Conservation (phyloP, 2,329 filamentous ascomycete genomes). For the Colletotrichum tamarilloi region DNA sequence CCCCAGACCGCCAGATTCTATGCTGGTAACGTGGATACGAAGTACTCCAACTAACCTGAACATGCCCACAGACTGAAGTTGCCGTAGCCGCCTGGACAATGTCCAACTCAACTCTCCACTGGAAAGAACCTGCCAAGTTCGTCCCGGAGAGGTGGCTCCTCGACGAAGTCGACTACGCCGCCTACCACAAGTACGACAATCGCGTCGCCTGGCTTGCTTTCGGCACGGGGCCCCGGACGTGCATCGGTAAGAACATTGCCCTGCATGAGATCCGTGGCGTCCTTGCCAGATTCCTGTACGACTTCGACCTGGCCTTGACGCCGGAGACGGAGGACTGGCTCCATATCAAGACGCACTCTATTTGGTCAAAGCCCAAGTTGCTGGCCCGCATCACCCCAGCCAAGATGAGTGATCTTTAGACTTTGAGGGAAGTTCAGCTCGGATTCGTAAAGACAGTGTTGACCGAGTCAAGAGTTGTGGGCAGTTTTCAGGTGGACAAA, state of each 20-base stretch:
- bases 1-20: too few species aligned
- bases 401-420: neutral
- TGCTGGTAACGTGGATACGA: too few species aligned
- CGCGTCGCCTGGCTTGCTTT: neutral
- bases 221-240: neutral
- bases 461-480: too few species aligned
- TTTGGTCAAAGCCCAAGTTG: neutral
- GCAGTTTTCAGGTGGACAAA: too few species aligned
- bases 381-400: neutral
- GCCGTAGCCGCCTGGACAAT: neutral
- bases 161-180: neutral
- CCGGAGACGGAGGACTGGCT: neutral
- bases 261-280: neutral
- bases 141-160: neutral
- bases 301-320: neutral
- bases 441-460: too few species aligned
- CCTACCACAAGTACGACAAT: neutral
- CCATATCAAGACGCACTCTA: neutral
- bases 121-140: neutral
- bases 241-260: neutral
- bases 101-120: neutral
- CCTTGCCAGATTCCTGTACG: neutral
- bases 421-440: too few species aligned
- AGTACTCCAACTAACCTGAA: too few species aligned
- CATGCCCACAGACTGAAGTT: neutral